Evolutionary conservation across 352 stramenopile species (phyloP).

Genomic region (Phytophthora megakarya): DNA sequence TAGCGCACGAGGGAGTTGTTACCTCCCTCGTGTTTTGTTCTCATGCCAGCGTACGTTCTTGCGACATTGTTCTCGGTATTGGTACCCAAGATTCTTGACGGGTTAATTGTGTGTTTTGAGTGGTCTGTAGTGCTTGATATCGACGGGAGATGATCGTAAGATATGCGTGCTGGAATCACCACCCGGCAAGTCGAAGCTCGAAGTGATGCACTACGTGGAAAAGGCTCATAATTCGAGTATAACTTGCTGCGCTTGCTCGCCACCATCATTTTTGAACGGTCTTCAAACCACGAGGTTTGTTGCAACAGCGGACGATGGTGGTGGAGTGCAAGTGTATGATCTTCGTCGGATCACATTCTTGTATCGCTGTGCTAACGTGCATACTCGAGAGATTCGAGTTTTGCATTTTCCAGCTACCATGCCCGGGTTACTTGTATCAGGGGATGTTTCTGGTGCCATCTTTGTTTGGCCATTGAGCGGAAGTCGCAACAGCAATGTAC

Average conservation of each 20-base stretch:
- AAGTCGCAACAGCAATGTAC: slow-evolving; percentile 15
- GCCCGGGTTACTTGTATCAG: slow-evolving; percentile 49
- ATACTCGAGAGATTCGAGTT: slow-evolving; percentile 52
- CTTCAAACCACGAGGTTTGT: slow-evolving; percentile 37
- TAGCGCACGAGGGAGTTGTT: slow-evolving; percentile 61
- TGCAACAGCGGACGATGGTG: slow-evolving; percentile 60
- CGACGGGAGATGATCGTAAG: slow-evolving; percentile 60
- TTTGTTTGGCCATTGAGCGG: slow-evolving; percentile 54
- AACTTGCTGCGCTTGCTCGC: slow-evolving; percentile 57
- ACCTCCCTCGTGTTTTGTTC: slow-evolving; percentile 68
- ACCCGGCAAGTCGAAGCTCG: slow-evolving; percentile 51
- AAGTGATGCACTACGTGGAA: slow-evolving; percentile 66
- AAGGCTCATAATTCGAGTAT: slow-evolving; percentile 69
- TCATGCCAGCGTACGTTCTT: slow-evolving; percentile 47
- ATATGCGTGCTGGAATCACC: slow-evolving; percentile 59
- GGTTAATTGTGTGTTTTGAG: too few species aligned
- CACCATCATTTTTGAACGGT: slow-evolving; percentile 20
- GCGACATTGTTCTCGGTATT: not conserved
- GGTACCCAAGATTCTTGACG: too few species aligned
- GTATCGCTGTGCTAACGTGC: slow-evolving; percentile 52
- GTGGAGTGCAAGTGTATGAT: slow-evolving; percentile 66
- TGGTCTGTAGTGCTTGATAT: slow-evolving; percentile 57
- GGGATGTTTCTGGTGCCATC: slow-evolving; percentile 44
- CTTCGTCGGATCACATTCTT: slow-evolving; percentile 62
- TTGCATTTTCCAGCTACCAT: slow-evolving; percentile 54